Evolutionary conservation across 2,329 filamentous ascomycete genomes (phyloP).

Genomic region (Coleophoma crateriformis): DNA sequence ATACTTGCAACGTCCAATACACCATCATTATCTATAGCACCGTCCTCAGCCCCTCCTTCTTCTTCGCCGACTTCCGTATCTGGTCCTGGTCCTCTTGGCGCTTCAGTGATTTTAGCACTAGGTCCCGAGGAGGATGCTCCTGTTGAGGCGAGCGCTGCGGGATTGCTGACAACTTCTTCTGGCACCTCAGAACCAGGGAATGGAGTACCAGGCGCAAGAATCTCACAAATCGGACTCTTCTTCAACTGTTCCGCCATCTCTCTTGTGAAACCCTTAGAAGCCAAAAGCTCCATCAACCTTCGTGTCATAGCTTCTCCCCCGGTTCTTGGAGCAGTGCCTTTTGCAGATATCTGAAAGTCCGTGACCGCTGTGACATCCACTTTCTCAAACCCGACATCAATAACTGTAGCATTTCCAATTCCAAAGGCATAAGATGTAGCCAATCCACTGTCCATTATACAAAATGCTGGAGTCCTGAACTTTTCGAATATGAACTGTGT

Average conservation of each 20-base stretch:
- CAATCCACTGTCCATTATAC: slow-evolving; percentile 81
- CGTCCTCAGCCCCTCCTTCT: slow-evolving; percentile 31
- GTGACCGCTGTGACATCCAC: slow-evolving; percentile 87
- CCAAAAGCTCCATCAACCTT: slow-evolving; percentile 62
- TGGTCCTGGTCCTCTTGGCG: slow-evolving; percentile 13
- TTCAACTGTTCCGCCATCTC: slow-evolving; percentile 70
- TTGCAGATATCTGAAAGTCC: slow-evolving; percentile 68
- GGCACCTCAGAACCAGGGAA: slow-evolving; percentile 40
- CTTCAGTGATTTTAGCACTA: slow-evolving; percentile 25
- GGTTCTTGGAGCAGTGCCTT: slow-evolving; percentile 57
- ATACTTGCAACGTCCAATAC: slow-evolving; percentile 82
- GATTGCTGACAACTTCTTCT: slow-evolving; percentile 26
- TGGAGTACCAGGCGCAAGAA: slow-evolving; percentile 50
- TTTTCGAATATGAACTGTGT: slow-evolving; percentile 96
- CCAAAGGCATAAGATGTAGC: slow-evolving; percentile 82
- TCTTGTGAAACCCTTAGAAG: slow-evolving; percentile 50
- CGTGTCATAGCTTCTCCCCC: slow-evolving; percentile 86
- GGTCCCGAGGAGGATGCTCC: slow-evolving; percentile 26
- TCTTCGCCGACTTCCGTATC: slow-evolving; percentile 24
- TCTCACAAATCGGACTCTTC: slow-evolving; percentile 60
- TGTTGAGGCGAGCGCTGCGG: slow-evolving; percentile 25
- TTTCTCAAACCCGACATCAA: slow-evolving; percentile 90
- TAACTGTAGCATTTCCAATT: slow-evolving; percentile 71
- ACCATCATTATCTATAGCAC: slow-evolving; percentile 55
- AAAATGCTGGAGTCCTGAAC: slow-evolving; percentile 89